Percentiles rank a stretch among this genome's conserved stretches.
phyloP scores from a whole-genome alignment of 108 stramenopile genomes.

The Craspedostauros australis region DNA sequence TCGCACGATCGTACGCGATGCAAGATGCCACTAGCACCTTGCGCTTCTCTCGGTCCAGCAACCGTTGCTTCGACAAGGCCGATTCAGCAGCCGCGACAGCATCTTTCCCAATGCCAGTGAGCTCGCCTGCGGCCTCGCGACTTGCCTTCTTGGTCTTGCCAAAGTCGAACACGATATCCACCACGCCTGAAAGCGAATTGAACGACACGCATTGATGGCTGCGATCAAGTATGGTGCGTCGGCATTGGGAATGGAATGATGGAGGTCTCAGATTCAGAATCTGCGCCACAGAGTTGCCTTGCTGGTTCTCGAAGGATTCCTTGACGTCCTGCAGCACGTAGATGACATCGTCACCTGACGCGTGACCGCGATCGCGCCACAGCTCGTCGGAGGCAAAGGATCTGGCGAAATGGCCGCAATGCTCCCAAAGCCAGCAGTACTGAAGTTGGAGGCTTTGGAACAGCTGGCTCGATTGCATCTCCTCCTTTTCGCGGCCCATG shows the following conservation, averaged over 20 bases:
- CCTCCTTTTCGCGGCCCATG: conserved; percentile 1
- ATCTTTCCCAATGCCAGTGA: too few species aligned
- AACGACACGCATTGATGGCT: too few species aligned
- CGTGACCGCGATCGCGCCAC: conserved; percentile 77
- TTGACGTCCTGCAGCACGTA: conserved; percentile 47
- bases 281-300: too few species aligned
- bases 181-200: too few species aligned
- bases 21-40: conserved; percentile 72
- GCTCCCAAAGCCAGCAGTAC: conserved; percentile 77
- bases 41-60: conserved; percentile 57
- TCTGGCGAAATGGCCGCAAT: conserved; percentile 83
- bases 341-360: conserved; percentile 59
- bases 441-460: conserved; percentile 50
- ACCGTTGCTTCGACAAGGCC: conserved; percentile 41
- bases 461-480: conserved; percentile 11
- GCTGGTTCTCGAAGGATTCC: too few species aligned
- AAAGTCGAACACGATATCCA: too few species aligned
- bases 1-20: conserved; percentile 59
- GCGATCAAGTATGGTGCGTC: too few species aligned
- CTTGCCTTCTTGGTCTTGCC: too few species aligned
- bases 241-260: too few species aligned
- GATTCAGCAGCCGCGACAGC: conserved; percentile 38
- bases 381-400: conserved; percentile 76
- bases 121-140: too few species aligned
- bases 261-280: too few species aligned